Percentiles rank a stretch among this genome's conserved stretches.
Evolutionary conservation across 306 rosid species (phyloP).

Genomic region (Cucurbita ficifolia): DNA sequence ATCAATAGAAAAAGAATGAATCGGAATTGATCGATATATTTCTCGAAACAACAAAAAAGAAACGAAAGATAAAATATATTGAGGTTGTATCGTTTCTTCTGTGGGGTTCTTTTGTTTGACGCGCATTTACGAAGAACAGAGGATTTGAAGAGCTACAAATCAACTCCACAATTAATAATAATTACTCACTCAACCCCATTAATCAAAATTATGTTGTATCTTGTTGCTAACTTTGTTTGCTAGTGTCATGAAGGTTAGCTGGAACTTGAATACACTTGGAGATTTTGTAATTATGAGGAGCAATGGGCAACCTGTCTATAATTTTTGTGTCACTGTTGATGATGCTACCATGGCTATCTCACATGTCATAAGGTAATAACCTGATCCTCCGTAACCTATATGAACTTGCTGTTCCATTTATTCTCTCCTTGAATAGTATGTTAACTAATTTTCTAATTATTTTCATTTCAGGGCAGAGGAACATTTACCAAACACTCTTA

Average conservation of each 20-base stretch:
- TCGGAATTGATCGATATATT: no score
- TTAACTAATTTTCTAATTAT: constrained; percentile 1
- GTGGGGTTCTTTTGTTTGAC: background rate
- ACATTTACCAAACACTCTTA: constrained; percentile 72
- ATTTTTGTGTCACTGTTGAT: constrained; percentile 93
- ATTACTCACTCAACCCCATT: background rate
- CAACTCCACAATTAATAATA: background rate
- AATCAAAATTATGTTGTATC: background rate
- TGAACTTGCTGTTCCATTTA: background rate
- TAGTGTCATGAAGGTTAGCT: constrained; percentile 91
- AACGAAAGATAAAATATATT: background rate
- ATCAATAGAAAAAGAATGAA: no score
- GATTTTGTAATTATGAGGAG: constrained; percentile 79
- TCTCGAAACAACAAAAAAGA: no score
- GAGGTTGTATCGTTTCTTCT: background rate
- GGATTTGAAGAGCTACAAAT: background rate
- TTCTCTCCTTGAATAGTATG: background rate
- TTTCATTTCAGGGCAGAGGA: constrained; percentile 61
- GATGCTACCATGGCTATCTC: constrained; percentile 99
- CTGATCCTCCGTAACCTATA: background rate
- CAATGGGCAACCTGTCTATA: constrained; percentile 94
- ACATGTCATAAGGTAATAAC: constrained; percentile 73
- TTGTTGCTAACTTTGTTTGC: constrained; percentile 29
- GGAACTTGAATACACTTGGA: constrained; percentile 86
- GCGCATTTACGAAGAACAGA: background rate